Evolutionary conservation across 1,284 basidiomycete species (phyloP), one percentile per base, ranked within the genome.

Genomic region (Trametes pubescens): DNA sequence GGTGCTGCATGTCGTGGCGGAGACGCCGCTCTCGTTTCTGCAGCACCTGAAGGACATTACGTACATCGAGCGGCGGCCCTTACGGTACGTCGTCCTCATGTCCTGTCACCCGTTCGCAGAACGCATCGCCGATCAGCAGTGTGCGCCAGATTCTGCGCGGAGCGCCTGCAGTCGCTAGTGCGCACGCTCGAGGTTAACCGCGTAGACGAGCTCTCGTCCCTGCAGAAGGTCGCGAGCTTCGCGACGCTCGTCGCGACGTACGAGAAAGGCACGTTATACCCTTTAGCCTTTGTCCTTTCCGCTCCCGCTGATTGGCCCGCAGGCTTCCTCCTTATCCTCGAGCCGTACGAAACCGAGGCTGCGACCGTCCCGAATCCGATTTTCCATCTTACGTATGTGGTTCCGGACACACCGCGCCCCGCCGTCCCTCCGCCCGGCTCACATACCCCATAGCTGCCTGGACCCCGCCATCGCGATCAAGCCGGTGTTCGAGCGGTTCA

Each of bases 31-130:
- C n/a, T 99, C 96, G 2, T 99, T 99, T 78, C 80, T 99, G 47
- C 98, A 99, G 73, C 98, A 99, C 79, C 83, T 99, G 53, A 99
- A 98, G 78, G 98, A 99, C 74, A 98, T 99, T 71, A 99, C 98
- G 13, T 99, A 95, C 76, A 99, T 99, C 71, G 98, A 99, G 76
- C 86, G 94, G 67, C 86, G 97, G 69, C 98, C 98, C n/a, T 80
- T 99, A 62, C 87, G 93, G 95, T 92, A 73, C 65, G 82, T 76
- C 48, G 51, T 37, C 9, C 26, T 62, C 53, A 16, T 40, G 29
- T 51, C 29, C 34, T 37, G 32, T 48, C 8, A 4, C 18, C 18
- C 6, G 40, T 10, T 47, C 26, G 9, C n/a, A 53, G 52, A 54
- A 61, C 49, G 61, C 40, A 26, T 37, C 52, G 57, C 59, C 64